Conservation (phyloP, 1,139 yeast species). For the Candida anutae region DNA sequence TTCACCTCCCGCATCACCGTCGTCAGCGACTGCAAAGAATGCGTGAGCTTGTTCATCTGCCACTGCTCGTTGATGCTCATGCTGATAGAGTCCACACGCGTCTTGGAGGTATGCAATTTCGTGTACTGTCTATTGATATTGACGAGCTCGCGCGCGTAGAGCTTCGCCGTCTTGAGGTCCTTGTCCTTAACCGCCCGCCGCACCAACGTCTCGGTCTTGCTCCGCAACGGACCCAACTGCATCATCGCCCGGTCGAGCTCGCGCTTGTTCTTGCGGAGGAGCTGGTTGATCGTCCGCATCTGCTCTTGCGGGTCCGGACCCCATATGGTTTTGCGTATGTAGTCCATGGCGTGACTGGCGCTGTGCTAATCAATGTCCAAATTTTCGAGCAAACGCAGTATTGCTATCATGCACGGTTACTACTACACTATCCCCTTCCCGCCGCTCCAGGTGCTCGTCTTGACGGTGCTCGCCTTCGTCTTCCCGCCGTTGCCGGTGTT, state of each 20-base stretch:
- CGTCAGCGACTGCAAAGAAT: conserved; percentile 74
- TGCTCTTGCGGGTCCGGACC: conserved; percentile 97
- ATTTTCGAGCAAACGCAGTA: too few relatives aligned
- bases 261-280: conserved; percentile 78
- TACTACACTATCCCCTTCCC: too few relatives aligned
- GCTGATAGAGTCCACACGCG: conserved; percentile 77
- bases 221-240: conserved; percentile 57
- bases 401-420: too few relatives aligned
- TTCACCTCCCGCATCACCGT: conserved; percentile 87
- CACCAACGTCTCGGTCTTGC: conserved; percentile 71
- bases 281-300: conserved; percentile 72
- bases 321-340: conserved; percentile 75
- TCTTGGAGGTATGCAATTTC: conserved; percentile 70
- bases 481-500: conserved; percentile 36
- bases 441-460: conserved; percentile 13
- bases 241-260: conserved; percentile 70
- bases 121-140: conserved; percentile 67
- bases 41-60: conserved; percentile 75
- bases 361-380: not conserved
- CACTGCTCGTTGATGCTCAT: conserved; percentile 92
- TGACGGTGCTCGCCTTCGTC: conserved; percentile 24
- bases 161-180: conserved; percentile 65
- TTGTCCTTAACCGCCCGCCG: conserved; percentile 70
- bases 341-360: conserved; percentile 42
- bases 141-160: conserved; percentile 79